Base-by-base conservation (phyloP, 192 early-diverging fungal genomes). In the Coemansia reversa region DNA sequence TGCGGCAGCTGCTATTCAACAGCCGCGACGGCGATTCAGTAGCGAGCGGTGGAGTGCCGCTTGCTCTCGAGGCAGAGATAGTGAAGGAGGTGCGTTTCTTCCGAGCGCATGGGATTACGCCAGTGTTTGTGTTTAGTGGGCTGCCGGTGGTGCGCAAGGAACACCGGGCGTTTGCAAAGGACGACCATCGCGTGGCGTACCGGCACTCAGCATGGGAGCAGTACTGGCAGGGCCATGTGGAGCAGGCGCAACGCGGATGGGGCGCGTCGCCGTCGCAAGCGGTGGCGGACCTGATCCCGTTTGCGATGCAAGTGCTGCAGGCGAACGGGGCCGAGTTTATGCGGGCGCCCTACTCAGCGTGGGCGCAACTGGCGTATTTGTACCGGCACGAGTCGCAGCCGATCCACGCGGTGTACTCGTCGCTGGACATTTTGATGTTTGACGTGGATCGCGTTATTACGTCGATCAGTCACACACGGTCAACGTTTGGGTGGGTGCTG, bases 321-420 rank as follows among this genome's bases (percentile, higher is more conserved):
- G 82, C 83, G 50, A 74, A 88, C 52, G 82, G 84, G 7, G 77
- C 87, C 29, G 90, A 93, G 64, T 89, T 82, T 60, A 86, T 93
- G 62, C 86, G 90, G 25, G 91, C 91, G 20, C 91, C 91, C 35
- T 93, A 93, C 65, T 87, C 86, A 32, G 79, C 89, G 23, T 91
- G 89, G 83, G 89, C 84, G 52, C 91, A 93, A 86, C 81, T 93
- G 53, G 85, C 86, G 20, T 92, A 92, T 66, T 63, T 93, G 79
- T 81, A 88, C 57, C 66, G 72, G 42, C 89, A 90, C 75, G 87
- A 86, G 32, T 67, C 83, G 68, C 85, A 88, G 69, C 82, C 87
- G 51, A 80, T 92, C 35, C 87, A 91, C 65, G 87, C 89, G 0
- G 74, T 91, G 18, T 87, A 88, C 67, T 86, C 84, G 58, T 87